Conservation (phyloP, 192 early-diverging fungal species). For the Obelidium mucronatum region DNA sequence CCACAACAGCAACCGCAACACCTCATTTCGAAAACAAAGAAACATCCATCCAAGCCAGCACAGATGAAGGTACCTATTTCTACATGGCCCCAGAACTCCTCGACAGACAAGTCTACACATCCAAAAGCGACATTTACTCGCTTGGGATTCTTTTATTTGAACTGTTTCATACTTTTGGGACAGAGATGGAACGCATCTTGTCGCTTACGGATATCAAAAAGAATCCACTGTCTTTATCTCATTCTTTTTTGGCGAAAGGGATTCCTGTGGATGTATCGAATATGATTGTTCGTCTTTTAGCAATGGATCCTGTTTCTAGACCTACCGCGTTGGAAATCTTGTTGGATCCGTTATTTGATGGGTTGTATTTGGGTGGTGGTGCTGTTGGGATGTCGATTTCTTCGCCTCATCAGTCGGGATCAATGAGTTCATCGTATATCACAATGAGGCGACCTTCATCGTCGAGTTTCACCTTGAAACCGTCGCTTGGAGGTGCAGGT, state of each 20-base stretch:
- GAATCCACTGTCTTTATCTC: slow-evolving; percentile 16
- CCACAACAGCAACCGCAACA: background rate
- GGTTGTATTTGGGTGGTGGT: no score
- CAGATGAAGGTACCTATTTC: slow-evolving; percentile 66
- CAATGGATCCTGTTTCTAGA: slow-evolving; percentile 11
- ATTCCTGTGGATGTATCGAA: slow-evolving; percentile 24
- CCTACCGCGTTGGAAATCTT: slow-evolving; percentile 36
- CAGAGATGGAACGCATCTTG: slow-evolving; percentile 52
- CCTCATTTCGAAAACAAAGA: background rate
- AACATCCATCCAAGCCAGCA: slow-evolving; percentile 20
- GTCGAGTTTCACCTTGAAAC: background rate
- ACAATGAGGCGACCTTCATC: background rate
- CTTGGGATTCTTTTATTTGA: slow-evolving; percentile 58
- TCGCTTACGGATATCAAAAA: slow-evolving; percentile 18
- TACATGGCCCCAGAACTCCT: slow-evolving; percentile 76
- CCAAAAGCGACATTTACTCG: slow-evolving; percentile 59
- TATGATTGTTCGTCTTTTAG: slow-evolving; percentile 9
- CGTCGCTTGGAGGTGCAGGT: background rate
- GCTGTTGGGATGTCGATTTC: no score
- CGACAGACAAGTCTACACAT: slow-evolving; percentile 35
- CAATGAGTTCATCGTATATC: slow-evolving; percentile 12
- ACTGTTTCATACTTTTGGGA: slow-evolving; percentile 50
- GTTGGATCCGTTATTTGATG: slow-evolving; percentile 24
- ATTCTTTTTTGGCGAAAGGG: background rate
- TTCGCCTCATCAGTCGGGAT: no score